A percentile compares a stretch with the other conserved stretches of the same genome.
Conservation (phyloP, 2,329 filamentous ascomycete species). For the Microcera coccophila region DNA sequence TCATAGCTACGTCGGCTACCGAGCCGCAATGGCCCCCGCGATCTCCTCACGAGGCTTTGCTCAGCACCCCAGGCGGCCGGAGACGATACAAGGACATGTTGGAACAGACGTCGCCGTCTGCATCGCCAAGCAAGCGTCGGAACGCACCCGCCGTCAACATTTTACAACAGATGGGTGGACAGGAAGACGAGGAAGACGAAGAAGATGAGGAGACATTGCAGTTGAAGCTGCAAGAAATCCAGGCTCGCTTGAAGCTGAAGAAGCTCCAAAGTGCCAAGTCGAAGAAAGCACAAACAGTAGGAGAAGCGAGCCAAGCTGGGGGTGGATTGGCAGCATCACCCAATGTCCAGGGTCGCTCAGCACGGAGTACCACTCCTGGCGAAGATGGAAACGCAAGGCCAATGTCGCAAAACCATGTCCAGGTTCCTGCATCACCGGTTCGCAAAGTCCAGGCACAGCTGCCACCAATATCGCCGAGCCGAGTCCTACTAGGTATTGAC, state of each 20-base stretch:
- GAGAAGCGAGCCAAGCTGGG: background rate
- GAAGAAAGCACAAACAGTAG: slow-evolving; percentile 13
- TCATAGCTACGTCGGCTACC: slow-evolving; percentile 32
- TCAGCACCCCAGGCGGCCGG: slow-evolving; percentile 73
- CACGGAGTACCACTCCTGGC: slow-evolving; percentile 26
- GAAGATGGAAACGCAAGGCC: slow-evolving; percentile 17
- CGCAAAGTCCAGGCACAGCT: slow-evolving; percentile 50
- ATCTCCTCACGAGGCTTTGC: slow-evolving; percentile 61
- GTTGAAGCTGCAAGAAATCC: slow-evolving; percentile 80
- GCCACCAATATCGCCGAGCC: slow-evolving; percentile 69
- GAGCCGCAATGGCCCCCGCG: slow-evolving; percentile 62
- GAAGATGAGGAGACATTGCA: slow-evolving; percentile 87
- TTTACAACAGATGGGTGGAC: slow-evolving; percentile 28
- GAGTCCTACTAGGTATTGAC: slow-evolving; percentile 81
- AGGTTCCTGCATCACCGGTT: slow-evolving; percentile 75
- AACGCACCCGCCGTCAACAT: slow-evolving; percentile 30
- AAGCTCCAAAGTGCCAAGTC: slow-evolving; percentile 63
- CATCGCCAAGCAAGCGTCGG: slow-evolving; percentile 50
- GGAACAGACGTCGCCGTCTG: slow-evolving; percentile 63
- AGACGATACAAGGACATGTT: slow-evolving; percentile 67
- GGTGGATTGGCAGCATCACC: slow-evolving; percentile 16
- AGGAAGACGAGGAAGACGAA: slow-evolving; percentile 48
- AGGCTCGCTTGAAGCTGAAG: slow-evolving; percentile 83
- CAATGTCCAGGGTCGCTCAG: slow-evolving; percentile 16
- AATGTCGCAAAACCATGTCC: slow-evolving; percentile 44